A percentile compares a stretch with the other conserved stretches of the same genome.
phyloP scores from a whole-genome alignment of 140 eudicot genomes.

The Stevia rebaudiana region DNA sequence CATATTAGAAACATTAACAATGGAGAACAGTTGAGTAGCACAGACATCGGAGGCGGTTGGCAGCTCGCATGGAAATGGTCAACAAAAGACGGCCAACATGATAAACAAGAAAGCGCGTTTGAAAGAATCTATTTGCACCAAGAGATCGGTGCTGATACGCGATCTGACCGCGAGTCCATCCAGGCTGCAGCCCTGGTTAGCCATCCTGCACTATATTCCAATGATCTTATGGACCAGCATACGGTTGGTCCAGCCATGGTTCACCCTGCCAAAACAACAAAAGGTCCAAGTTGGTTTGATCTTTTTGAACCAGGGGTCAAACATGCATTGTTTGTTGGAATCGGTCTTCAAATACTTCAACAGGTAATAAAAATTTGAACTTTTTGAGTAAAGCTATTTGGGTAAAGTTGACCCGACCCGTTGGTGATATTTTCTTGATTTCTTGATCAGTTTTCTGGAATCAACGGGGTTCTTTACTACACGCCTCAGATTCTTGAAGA shows the following conservation, averaged over 20 bases:
- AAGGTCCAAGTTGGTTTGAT: slow-evolving; percentile 28
- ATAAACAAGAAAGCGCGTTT: slow-evolving; percentile 61
- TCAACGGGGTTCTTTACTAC: slow-evolving; percentile 88
- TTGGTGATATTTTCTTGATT: slow-evolving; percentile 6
- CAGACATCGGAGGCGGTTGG: slow-evolving; percentile 93
- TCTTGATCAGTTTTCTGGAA: slow-evolving; percentile 75
- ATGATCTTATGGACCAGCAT: slow-evolving; percentile 34
- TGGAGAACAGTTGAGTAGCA: slow-evolving; percentile 41
- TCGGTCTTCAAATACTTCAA: slow-evolving; percentile 47
- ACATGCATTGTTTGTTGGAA: slow-evolving; percentile 42
- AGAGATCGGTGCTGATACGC: slow-evolving; percentile 50
- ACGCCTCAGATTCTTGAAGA: slow-evolving; percentile 95
- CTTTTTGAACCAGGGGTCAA: slow-evolving; percentile 41
- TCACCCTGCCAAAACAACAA: slow-evolving; percentile 32
- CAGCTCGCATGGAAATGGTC: slow-evolving; percentile 95
- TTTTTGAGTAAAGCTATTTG: neutral
- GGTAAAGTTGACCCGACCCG: neutral
- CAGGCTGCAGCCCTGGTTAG: slow-evolving; percentile 43
- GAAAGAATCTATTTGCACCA: slow-evolving; percentile 73
- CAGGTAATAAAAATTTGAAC: slow-evolving; percentile 30
- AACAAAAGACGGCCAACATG: slow-evolving; percentile 54
- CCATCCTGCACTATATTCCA: slow-evolving; percentile 32
- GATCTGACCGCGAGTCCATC: slow-evolving; percentile 32
- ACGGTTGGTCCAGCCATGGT: slow-evolving; percentile 38
- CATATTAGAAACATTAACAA: slow-evolving; percentile 37